These are phyloP conservation scores for Lasiodiplodia citricola DNA, from an alignment of 2,329 filamentous ascomycete genomes.

Conservation along the genomic window DNA sequence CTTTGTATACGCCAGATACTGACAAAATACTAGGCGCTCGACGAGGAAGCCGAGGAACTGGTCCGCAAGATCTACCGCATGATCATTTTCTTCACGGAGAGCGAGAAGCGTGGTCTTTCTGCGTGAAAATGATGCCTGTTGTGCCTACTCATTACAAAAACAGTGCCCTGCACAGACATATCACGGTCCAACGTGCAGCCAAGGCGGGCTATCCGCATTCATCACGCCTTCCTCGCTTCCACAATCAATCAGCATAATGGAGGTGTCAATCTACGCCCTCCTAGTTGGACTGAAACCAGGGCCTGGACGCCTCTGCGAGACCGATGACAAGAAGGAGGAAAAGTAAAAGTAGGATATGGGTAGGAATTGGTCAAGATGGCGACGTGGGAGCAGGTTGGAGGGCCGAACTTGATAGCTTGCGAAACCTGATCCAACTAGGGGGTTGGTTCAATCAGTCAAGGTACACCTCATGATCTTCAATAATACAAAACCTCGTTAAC, in stretches of 20 bases:
- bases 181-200: background rate
- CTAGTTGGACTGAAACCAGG: background rate
- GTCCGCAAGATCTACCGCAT: conserved; percentile 98
- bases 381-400: background rate
- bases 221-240: background rate
- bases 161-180: background rate
- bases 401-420: conserved; percentile 12
- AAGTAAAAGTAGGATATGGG: background rate
- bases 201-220: background rate
- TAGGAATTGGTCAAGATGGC: background rate
- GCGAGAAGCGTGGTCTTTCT: conserved; percentile 23
- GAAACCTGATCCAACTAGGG: background rate
- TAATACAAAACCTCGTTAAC: conserved; percentile 12
- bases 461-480: background rate
- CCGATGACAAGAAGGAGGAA: background rate
- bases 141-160: conserved; percentile 56
- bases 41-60: conserved; percentile 91
- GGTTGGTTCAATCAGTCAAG: background rate
- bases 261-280: background rate
- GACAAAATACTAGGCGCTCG: conserved; percentile 68
- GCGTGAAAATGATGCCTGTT: background rate
- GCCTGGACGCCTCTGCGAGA: background rate
- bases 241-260: background rate
- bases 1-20: conserved; percentile 34
- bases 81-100: conserved; percentile 27